Evolutionary conservation across 768 basidiomycete species (phyloP).

Genomic region (Leccinum subgranulosum): DNA sequence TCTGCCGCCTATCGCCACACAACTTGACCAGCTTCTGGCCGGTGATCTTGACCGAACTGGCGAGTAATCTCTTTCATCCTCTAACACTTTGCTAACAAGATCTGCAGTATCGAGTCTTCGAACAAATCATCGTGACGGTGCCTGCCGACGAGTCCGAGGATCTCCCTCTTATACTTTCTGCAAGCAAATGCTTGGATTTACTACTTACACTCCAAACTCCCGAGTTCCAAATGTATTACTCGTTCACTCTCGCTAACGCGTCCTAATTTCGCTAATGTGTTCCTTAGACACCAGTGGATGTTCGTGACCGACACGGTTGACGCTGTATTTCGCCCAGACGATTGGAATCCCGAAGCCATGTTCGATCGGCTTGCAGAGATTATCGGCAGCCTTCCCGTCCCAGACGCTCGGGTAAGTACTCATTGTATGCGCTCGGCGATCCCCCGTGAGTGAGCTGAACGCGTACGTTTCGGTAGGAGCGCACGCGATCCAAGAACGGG

Average conservation of each 20-base stretch:
- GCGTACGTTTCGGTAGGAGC: slow-evolving; percentile 19
- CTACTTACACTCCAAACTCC: slow-evolving; percentile 92
- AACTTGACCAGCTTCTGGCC: slow-evolving; percentile 98
- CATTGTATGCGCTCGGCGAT: neutral
- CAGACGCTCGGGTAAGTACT: slow-evolving; percentile 30
- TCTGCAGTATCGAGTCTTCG: slow-evolving; percentile 84
- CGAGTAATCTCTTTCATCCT: slow-evolving; percentile 31
- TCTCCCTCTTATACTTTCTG: slow-evolving; percentile 77
- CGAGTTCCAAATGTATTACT: slow-evolving; percentile 90
- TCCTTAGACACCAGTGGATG: slow-evolving; percentile 88
- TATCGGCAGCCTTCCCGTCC: slow-evolving; percentile 60
- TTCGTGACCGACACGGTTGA: slow-evolving; percentile 98
- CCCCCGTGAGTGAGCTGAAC: neutral
- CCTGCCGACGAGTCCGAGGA: slow-evolving; percentile 86
- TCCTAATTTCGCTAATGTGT: slow-evolving; percentile 4
- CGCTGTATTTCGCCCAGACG: slow-evolving; percentile 83
- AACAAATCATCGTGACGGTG: slow-evolving; percentile 65
- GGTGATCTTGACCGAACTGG: slow-evolving; percentile 88
- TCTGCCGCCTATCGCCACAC: slow-evolving; percentile 87
- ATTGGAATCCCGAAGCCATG: slow-evolving; percentile 82
- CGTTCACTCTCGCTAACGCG: neutral
- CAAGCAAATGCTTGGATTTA: slow-evolving; percentile 92
- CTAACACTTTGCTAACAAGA: neutral
- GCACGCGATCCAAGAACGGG: slow-evolving; percentile 21
- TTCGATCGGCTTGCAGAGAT: slow-evolving; percentile 89